Conservation (phyloP, 2,329 filamentous ascomycete genomes). For the Akanthomyces uredinophilus region DNA sequence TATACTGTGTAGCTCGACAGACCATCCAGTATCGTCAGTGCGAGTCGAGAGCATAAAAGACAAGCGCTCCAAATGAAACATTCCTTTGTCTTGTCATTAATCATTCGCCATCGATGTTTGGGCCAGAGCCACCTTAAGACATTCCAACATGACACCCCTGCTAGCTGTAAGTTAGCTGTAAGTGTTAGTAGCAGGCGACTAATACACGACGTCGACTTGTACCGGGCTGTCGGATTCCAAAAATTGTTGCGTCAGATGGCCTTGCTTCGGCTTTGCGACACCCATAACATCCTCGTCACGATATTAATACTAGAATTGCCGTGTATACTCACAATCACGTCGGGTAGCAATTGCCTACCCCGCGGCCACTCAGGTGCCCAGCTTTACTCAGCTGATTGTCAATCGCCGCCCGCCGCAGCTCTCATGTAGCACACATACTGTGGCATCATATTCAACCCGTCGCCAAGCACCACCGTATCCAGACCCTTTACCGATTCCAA, state of each 20-base stretch:
- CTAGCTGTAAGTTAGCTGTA: background rate
- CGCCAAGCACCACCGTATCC: background rate
- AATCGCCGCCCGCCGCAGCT: background rate
- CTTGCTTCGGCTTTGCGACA: no score
- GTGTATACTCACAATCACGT: background rate
- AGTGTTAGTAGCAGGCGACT: background rate
- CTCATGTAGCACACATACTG: background rate
- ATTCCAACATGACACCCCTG: background rate
- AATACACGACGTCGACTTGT: background rate
- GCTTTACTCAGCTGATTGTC: slow-evolving; percentile 11
- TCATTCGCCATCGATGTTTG: no score
- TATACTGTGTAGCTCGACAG: no score
- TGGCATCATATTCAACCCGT: background rate
- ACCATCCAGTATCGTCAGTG: no score
- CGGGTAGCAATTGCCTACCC: background rate
- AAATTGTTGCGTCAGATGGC: background rate
- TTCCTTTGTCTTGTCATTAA: no score
- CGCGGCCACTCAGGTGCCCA: slow-evolving; percentile 6
- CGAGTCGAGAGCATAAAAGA: no score
- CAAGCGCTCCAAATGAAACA: no score
- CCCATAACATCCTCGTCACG: background rate
- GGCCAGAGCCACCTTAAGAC: background rate
- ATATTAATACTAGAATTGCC: background rate
- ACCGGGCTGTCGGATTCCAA: background rate
- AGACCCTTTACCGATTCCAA: background rate